Conservation (phyloP, 345 rosid species). For the Hirschfeldia incana region DNA sequence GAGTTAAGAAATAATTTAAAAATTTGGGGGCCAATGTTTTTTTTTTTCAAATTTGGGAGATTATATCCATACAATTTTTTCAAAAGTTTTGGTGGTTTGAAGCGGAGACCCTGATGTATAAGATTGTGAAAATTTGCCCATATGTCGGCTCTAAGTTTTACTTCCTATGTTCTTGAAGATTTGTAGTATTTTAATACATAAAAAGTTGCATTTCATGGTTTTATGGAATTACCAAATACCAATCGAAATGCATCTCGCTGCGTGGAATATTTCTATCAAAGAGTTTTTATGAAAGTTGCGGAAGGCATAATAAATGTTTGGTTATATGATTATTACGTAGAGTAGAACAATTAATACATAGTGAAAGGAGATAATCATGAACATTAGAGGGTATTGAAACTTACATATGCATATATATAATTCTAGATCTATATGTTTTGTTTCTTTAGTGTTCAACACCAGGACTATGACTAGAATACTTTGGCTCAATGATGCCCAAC, state of each 20-base stretch:
- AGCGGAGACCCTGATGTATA: neutral
- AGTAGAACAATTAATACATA: neutral
- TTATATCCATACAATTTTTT: no score
- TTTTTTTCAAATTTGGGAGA: no score
- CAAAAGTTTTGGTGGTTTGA: no score
- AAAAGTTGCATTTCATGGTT: neutral
- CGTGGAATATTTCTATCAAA: neutral
- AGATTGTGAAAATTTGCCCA: neutral
- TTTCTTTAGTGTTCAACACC: conserved; percentile 25
- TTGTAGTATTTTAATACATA: neutral
- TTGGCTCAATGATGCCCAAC: conserved; percentile 34
- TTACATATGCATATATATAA: neutral
- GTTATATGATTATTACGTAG: neutral
- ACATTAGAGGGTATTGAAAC: neutral
- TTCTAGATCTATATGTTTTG: neutral
- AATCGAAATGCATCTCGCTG: neutral
- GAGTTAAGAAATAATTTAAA: no score
- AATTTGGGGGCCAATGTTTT: no score
- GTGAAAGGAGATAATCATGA: neutral
- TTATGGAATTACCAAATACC: neutral
- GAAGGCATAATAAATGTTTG: neutral
- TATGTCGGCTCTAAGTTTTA: neutral
- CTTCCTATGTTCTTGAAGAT: neutral
- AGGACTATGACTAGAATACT: conserved; percentile 22
- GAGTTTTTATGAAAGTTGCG: neutral